Conservation (phyloP, 495 filamentous ascomycete genomes). For the Penicillium steckii region DNA sequence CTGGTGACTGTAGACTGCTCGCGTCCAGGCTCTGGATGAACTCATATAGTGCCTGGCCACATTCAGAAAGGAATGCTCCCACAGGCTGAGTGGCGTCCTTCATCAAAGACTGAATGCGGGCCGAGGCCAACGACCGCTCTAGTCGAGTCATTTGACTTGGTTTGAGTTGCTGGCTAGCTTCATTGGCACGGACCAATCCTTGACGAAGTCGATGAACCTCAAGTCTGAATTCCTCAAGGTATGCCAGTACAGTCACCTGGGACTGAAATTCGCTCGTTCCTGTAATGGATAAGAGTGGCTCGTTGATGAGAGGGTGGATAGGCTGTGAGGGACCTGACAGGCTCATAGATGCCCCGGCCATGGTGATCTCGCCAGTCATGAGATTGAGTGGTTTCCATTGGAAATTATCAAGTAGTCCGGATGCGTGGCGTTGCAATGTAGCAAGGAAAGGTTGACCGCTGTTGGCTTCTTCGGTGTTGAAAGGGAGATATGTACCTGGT, state of each 20-base stretch:
- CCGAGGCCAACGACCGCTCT: conserved; percentile 63
- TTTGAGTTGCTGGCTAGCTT: conserved; percentile 43
- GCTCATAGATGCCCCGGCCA: conserved; percentile 28
- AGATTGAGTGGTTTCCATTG: conserved; percentile 33
- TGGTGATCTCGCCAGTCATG: conserved; percentile 23
- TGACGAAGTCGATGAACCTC: conserved; percentile 40
- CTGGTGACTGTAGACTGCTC: conserved; percentile 22
- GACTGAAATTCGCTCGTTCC: conserved; percentile 22
- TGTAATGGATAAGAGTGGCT: conserved; percentile 37
- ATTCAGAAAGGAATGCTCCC: conserved; percentile 43
- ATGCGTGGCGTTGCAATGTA: conserved; percentile 32
- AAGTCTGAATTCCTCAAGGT: conserved; percentile 39
- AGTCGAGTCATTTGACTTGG: conserved; percentile 65
- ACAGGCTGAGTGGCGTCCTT: conserved; percentile 64
- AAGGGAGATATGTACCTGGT: conserved; percentile 15
- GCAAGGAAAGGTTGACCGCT: conserved; percentile 12
- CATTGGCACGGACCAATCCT: conserved; percentile 33
- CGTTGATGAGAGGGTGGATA: conserved; percentile 45
- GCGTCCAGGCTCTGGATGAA: conserved; percentile 36
- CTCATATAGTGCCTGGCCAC: conserved; percentile 40
- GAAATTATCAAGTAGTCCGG: conserved; percentile 39
- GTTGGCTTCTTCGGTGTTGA: conserved; percentile 17
- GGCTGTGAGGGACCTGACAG: conserved; percentile 34
- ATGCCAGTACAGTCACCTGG: conserved; percentile 30
- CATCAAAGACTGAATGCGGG: conserved; percentile 55